A percentile compares a stretch with the other conserved stretches of the same genome.
Conservation (phyloP, 1,284 basidiomycete species). For the Heimioporus punctisporus region DNA sequence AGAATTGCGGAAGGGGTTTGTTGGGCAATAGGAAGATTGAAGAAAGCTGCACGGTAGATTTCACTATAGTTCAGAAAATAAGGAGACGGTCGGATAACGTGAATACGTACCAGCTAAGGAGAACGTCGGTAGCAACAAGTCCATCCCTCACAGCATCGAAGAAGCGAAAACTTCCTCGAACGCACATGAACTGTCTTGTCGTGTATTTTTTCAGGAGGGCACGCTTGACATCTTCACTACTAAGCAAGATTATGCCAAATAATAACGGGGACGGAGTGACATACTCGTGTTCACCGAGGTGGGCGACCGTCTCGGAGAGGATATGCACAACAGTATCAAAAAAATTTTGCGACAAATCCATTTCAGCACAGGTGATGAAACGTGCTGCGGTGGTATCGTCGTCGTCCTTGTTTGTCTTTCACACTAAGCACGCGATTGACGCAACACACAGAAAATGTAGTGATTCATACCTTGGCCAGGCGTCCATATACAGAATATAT, state of each 20-base stretch:
- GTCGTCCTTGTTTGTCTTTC: conserved; percentile 37
- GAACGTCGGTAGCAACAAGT: conserved; percentile 63
- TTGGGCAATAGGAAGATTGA: conserved; percentile 73
- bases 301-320: conserved; percentile 85
- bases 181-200: conserved; percentile 76
- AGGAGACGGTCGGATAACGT: not conserved
- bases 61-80: conserved; percentile 54
- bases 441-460: too few relatives aligned
- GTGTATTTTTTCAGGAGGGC: conserved; percentile 70
- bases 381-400: too few relatives aligned
- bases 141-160: conserved; percentile 71
- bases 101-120: conserved; percentile 72
- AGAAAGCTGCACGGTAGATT: conserved; percentile 86
- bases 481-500: too few relatives aligned
- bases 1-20: conserved; percentile 67
- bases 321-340: conserved; percentile 81
- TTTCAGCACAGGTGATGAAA: conserved; percentile 79
- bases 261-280: conserved; percentile 23
- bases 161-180: conserved; percentile 78
- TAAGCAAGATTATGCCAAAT: too few relatives aligned
- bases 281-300: too few relatives aligned
- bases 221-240: conserved; percentile 83
- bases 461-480: conserved; percentile 63
- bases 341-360: too few relatives aligned
- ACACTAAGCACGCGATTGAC: not conserved